These are phyloP conservation scores for Aciculoconidium aculeatum DNA, from an alignment of 805 yeast genomes.

Conservation along the genomic window DNA sequence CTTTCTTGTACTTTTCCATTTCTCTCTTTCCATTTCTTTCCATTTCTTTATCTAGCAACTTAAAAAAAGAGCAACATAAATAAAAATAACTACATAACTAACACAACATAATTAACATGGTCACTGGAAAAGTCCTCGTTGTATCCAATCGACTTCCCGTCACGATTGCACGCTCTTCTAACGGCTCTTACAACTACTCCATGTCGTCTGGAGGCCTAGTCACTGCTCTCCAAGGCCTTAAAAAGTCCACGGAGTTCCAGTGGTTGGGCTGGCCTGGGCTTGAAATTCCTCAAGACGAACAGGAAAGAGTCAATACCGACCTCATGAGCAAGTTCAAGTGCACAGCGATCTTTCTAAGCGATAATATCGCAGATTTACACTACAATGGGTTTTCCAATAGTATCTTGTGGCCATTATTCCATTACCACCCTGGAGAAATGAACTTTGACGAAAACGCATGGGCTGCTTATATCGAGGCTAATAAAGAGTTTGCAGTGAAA, in stretches of 20 bases:
- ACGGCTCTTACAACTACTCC: conserved; percentile 68
- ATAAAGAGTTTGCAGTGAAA: conserved; percentile 69
- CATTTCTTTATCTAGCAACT: too few relatives aligned
- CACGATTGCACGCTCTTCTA: conserved; percentile 62
- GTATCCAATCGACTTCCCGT: conserved; percentile 95
- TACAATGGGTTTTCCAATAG: conserved; percentile 95
- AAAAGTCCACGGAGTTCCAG: conserved; percentile 75
- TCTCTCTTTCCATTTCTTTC: neutral
- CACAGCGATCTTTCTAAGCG: conserved; percentile 81
- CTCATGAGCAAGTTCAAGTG: conserved; percentile 76
- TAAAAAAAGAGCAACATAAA: too few relatives aligned
- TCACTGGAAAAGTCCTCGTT: conserved; percentile 72
- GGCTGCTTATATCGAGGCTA: conserved; percentile 96
- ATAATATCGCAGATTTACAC: conserved; percentile 89
- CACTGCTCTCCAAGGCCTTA: conserved; percentile 89
- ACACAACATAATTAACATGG: conserved; percentile 6
- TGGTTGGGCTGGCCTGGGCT: conserved; percentile 98
- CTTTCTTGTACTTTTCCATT: neutral
- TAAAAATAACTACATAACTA: too few relatives aligned
- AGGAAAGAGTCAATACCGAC: conserved; percentile 61
- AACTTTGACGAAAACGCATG: conserved; percentile 96
- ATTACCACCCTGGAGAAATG: conserved; percentile 99
- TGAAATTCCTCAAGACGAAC: conserved; percentile 76
- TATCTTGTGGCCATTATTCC: conserved; percentile 96
- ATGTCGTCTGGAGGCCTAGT: conserved; percentile 98